phyloP scores from a whole-genome alignment of 2,329 filamentous ascomycete species.

The Exophiala alcalophila region DNA sequence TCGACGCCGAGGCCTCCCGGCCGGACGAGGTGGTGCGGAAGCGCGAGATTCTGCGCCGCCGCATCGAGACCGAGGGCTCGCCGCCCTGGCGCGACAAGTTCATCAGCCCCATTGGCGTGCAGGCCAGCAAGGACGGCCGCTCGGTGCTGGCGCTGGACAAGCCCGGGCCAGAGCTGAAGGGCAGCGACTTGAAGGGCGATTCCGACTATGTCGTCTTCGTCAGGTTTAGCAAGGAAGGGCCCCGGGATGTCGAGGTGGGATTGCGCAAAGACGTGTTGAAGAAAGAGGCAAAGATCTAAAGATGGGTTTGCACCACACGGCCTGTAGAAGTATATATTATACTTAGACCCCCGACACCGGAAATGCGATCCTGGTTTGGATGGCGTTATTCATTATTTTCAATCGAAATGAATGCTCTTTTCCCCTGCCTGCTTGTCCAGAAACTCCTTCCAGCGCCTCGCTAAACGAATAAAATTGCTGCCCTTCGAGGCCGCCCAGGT shows the following conservation, averaged over 20 bases:
- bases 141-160: slow-evolving; percentile 53
- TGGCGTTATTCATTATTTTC: too few species aligned
- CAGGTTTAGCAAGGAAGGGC: slow-evolving; percentile 56
- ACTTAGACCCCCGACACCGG: too few species aligned
- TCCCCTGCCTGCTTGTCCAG: too few species aligned
- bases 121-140: slow-evolving; percentile 47
- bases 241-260: slow-evolving; percentile 54
- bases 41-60: slow-evolving; percentile 46
- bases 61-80: slow-evolving; percentile 42
- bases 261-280: slow-evolving; percentile 49
- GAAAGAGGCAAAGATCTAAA: slow-evolving; percentile 35
- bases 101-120: slow-evolving; percentile 42
- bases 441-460: slow-evolving; percentile 22
- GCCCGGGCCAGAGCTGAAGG: slow-evolving; percentile 56
- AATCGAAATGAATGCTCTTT: too few species aligned
- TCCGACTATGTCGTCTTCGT: slow-evolving; percentile 56
- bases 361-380: too few species aligned
- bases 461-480: slow-evolving; percentile 9
- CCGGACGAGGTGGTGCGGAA: slow-evolving; percentile 34
- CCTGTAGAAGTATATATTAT: too few species aligned
- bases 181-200: slow-evolving; percentile 48
- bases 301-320: too few species aligned
- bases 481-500: neutral
- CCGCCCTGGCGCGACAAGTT: slow-evolving; percentile 47
- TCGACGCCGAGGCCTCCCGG: slow-evolving; percentile 10